phyloP scores from a whole-genome alignment of 2,329 filamentous ascomycete genomes.

The Incumbomyces lentus region DNA sequence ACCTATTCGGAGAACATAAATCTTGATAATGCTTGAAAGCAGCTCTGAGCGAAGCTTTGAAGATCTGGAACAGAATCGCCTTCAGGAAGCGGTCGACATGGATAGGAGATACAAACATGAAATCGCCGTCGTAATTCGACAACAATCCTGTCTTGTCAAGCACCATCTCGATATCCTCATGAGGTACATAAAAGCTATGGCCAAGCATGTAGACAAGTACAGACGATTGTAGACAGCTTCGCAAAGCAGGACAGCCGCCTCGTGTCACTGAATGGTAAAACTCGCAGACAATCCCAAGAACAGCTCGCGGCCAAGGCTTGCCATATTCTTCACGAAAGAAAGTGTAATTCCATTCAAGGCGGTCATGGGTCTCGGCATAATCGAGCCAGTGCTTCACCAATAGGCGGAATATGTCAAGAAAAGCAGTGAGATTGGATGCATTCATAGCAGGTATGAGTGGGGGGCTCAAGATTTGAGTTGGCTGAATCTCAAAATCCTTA shows the following conservation, averaged over 20 bases:
- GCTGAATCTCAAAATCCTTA: neutral
- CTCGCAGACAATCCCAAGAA: conserved; percentile 1
- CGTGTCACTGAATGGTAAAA: conserved; percentile 4
- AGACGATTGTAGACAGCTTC: neutral
- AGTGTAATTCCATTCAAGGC: conserved; percentile 2
- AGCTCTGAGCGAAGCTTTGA: neutral
- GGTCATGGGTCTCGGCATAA: neutral
- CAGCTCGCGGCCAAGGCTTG: conserved; percentile 2
- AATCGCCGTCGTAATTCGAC: neutral
- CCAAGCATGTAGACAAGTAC: conserved; percentile 7
- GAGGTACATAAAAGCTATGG: conserved; percentile 6
- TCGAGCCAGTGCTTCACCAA: conserved; percentile 3
- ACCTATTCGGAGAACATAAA: neutral
- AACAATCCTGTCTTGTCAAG: neutral
- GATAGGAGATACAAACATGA: conserved; percentile 3
- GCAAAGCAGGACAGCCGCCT: neutral
- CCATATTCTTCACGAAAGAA: conserved; percentile 7
- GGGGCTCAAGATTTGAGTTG: conserved; percentile 3
- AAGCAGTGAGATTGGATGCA: neutral
- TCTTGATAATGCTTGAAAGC: neutral
- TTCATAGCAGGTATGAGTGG: conserved; percentile 4
- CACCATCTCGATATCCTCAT: conserved; percentile 3
- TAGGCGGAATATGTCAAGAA: neutral
- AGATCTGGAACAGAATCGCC: conserved; percentile 1
- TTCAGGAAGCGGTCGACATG: conserved; percentile 6